Base-by-base conservation (phyloP, 1,284 basidiomycete species). In the Wallemia ichthyophaga region DNA sequence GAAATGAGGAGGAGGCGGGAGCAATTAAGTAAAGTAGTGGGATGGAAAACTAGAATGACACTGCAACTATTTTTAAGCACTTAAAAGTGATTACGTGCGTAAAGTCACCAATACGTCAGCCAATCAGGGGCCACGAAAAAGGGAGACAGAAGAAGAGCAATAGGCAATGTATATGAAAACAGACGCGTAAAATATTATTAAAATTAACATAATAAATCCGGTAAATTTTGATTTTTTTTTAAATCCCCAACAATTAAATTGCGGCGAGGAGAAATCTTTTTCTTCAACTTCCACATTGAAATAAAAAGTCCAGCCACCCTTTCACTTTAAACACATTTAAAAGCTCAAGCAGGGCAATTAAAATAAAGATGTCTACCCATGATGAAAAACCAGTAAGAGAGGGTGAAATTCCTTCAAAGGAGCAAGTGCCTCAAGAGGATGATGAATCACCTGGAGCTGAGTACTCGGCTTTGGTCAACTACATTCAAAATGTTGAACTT, bases 331-430 rank as follows among this genome's bases (percentile, higher is more conserved):
- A 48, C 11, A 15, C 37, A 17, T 21, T 17, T 48, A 17, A 17
- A 48, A 48, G n/a, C 13, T 21, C n/a, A 13, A 17, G n/a, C 11
- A 48, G 37, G 37, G 37, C 37, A 48, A 48, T 48, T 21, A 48
- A 21, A 48, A 11, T 48, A 11, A 48, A 48, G 5, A 48, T 48
- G 37, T 48, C 37, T 48, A 48, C 37, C 37, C 37, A 48, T 19
- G 37, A 48, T 48, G 37, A 48, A 48, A 48, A 48, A 21, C 37
- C 37, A 48, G 37, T 48, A 48, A 48, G 37, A 48, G 37, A 48
- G 37, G 37, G 37, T 48, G 37, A 48, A 48, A 48, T 48, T 48
- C 37, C 37, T 48, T 48, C 37, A 48, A 48, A 48, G 37, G 37
- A 48, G 37, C 37, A 48, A 48, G 7, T 11, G 7, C 37, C 37